phyloP scores from a whole-genome alignment of 208 protist species.

The Wallacemonas sp. region DNA sequence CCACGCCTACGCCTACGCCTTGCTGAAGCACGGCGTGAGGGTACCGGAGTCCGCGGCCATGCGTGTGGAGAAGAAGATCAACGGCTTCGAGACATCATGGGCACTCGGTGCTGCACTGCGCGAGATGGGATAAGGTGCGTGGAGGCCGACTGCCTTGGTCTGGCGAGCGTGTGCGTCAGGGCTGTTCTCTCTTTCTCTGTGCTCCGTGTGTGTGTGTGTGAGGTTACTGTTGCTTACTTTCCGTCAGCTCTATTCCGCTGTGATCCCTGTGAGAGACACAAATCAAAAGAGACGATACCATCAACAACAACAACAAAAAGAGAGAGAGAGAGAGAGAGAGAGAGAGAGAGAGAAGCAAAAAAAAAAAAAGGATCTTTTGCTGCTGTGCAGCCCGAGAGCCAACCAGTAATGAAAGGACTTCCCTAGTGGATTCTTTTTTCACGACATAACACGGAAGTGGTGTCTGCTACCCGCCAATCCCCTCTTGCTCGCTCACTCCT shows the following conservation, averaged over 20 bases:
- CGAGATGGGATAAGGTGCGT: neutral
- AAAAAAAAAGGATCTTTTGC: neutral
- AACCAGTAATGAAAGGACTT: too few species aligned
- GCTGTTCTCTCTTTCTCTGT: too few species aligned
- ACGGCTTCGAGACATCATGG: slow-evolving; percentile 79
- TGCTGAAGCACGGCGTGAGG: slow-evolving; percentile 64
- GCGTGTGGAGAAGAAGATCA: slow-evolving; percentile 80
- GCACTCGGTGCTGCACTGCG: slow-evolving; percentile 69
- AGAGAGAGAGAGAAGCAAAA: neutral
- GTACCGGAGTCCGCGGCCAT: slow-evolving; percentile 53
- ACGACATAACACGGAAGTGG: too few species aligned
- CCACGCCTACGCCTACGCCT: slow-evolving; percentile 65
- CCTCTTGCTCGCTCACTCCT: too few species aligned
- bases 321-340: neutral
- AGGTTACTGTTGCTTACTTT: too few species aligned
- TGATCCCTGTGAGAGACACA: too few species aligned
- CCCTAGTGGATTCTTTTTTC: too few species aligned
- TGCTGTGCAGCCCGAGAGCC: too few species aligned
- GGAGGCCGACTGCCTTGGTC: neutral
- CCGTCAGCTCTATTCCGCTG: too few species aligned
- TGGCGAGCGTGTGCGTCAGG: neutral
- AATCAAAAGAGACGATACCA: too few species aligned
- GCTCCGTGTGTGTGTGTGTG: too few species aligned
- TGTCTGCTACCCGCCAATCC: too few species aligned
- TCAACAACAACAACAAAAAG: neutral